Conservation (phyloP, 768 basidiomycete genomes). For the Termitomyces sp. region DNA sequence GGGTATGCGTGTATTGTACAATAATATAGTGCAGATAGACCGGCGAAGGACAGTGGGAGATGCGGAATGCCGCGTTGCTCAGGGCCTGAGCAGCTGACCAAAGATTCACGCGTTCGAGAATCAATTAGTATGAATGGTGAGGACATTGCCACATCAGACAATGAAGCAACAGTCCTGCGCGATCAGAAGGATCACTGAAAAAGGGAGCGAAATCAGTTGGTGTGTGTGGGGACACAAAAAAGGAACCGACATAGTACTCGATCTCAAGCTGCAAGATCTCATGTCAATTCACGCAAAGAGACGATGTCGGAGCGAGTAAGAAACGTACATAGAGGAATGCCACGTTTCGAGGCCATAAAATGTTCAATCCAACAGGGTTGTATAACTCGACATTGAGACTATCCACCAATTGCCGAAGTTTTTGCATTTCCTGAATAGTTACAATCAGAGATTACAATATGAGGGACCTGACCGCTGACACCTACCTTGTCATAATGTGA, state of each 20-base stretch:
- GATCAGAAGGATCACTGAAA: slow-evolving; percentile 17
- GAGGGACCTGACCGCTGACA: background rate
- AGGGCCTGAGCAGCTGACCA: slow-evolving; percentile 1
- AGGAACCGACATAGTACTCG: slow-evolving; percentile 79
- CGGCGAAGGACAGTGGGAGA: background rate
- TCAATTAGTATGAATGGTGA: background rate
- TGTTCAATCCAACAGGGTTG: slow-evolving; percentile 84
- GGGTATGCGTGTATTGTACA: background rate
- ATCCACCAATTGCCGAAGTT: slow-evolving; percentile 59
- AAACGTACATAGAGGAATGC: slow-evolving; percentile 89
- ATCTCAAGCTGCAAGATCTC: slow-evolving; percentile 72
- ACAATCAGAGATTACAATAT: slow-evolving; percentile 1
- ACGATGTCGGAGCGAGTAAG: slow-evolving; percentile 2
- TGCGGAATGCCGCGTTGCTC: background rate
- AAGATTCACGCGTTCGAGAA: slow-evolving; percentile 7
- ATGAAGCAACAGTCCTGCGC: slow-evolving; percentile 1
- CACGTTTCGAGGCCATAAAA: slow-evolving; percentile 79
- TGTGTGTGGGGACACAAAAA: background rate
- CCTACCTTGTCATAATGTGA: slow-evolving; percentile 83
- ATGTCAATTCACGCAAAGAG: slow-evolving; percentile 8
- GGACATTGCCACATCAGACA: background rate
- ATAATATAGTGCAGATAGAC: background rate
- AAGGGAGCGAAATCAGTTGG: slow-evolving; percentile 1
- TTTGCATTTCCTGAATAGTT: slow-evolving; percentile 65
- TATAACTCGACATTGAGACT: slow-evolving; percentile 69